Evolutionary conservation across 768 basidiomycete genomes (phyloP).

Genomic region (Boletus huronensis): DNA sequence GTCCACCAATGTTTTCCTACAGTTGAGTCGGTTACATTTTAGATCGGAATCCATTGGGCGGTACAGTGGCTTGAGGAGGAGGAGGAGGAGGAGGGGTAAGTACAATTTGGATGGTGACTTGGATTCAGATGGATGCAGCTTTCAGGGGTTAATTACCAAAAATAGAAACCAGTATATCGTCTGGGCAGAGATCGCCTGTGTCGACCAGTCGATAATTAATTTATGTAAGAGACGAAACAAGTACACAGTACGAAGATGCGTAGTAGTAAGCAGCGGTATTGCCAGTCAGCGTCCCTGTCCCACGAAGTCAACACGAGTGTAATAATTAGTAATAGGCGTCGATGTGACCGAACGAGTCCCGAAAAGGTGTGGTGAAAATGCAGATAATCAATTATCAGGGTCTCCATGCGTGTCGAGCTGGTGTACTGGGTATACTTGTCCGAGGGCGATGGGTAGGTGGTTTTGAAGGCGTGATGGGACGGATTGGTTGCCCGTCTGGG

Average conservation of each 20-base stretch:
- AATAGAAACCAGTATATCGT: constrained; percentile 5
- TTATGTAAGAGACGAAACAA: constrained; percentile 21
- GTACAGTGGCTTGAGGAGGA: neutral
- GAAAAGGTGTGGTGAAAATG: constrained; percentile 16
- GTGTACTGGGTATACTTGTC: constrained; percentile 40
- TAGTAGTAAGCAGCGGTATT: constrained; percentile 20
- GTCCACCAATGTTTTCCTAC: constrained; percentile 62
- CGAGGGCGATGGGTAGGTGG: constrained; percentile 43
- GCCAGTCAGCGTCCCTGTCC: constrained; percentile 26
- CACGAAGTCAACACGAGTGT: constrained; percentile 29
- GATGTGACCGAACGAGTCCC: constrained; percentile 16
- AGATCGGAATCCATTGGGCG: constrained; percentile 66
- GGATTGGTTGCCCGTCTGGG: constrained; percentile 46
- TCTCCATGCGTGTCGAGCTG: constrained; percentile 60
- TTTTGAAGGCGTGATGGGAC: constrained; percentile 68
- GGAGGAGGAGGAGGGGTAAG: neutral
- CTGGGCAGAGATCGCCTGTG: neutral
- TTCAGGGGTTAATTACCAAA: constrained; percentile 11
- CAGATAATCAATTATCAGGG: constrained; percentile 40
- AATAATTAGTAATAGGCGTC: constrained; percentile 26
- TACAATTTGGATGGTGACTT: neutral
- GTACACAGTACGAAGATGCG: constrained; percentile 26
- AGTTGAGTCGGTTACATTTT: constrained; percentile 76
- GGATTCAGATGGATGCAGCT: neutral
- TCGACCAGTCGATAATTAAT: constrained; percentile 3